These are phyloP conservation scores for Mycosarcoma maydis DNA, from an alignment of 1,284 basidiomycete species.

Conservation along the genomic window DNA sequence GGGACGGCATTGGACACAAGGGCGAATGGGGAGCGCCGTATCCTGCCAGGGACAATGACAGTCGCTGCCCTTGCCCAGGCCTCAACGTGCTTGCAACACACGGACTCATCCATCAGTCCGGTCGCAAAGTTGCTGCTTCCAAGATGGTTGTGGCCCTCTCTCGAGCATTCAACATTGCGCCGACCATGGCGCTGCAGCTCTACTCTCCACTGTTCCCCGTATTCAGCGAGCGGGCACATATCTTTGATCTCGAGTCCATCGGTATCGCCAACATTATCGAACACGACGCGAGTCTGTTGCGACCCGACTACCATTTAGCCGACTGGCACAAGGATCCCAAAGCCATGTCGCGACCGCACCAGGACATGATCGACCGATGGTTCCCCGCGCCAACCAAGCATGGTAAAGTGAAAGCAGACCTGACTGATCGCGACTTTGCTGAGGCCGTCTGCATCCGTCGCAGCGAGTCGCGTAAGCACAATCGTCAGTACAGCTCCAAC, in stretches of 20 bases:
- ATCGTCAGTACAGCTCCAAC: constrained; percentile 30
- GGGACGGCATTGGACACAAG: constrained; percentile 37
- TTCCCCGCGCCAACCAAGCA: constrained; percentile 36
- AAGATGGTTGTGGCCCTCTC: constrained; percentile 34
- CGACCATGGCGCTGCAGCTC: constrained; percentile 48
- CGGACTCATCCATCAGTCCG: constrained; percentile 27
- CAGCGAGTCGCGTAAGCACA: constrained; percentile 19
- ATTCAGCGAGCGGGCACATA: constrained; percentile 18
- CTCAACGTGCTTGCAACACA: constrained; percentile 40
- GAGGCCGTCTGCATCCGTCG: constrained; percentile 27
- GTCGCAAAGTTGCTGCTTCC: constrained; percentile 25
- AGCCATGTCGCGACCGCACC: constrained; percentile 36
- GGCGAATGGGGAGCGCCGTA: constrained; percentile 35
- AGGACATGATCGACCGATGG: constrained; percentile 44
- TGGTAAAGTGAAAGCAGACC: constrained; percentile 15
- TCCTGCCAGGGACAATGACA: constrained; percentile 26
- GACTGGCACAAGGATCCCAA: constrained; percentile 22
- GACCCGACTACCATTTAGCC: constrained; percentile 32
- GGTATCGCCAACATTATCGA: constrained; percentile 36
- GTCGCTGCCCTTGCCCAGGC: constrained; percentile 36
- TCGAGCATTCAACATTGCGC: constrained; percentile 40
- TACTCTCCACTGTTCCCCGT: constrained; percentile 39
- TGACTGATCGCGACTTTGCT: constrained; percentile 35
- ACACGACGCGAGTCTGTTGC: constrained; percentile 36
- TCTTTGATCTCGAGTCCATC: constrained; percentile 31